Evolutionary conservation across 148 eudicot genomes (phyloP), one percentile per base, ranked within the genome.

Genomic region (Rhododendron ferrugineum): DNA sequence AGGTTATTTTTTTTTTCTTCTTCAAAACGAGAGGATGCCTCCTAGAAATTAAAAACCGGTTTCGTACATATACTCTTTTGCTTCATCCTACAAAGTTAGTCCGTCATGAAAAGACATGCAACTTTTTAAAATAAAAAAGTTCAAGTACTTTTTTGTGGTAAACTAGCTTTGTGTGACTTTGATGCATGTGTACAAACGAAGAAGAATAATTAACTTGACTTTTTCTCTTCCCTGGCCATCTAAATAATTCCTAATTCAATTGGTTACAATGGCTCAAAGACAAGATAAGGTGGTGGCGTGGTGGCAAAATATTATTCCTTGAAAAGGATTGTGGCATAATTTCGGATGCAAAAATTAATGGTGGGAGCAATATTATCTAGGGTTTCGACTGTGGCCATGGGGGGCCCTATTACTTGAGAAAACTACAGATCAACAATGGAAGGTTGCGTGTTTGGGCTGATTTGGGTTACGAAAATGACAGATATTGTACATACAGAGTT

Each of bases 261-360:
- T 10, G 81, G 34, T 22, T 42, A 42, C 47, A 77, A 77, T 77
- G 30, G 80, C 46, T 36, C n/a, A 8, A 42, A 42, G 80, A 77
- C 80, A 77, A 42, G 49, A 42, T 78, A 47, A 78, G 80, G 80
- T 78, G 32, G 54, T 78, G 20, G 32, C 15, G 26, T 50, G 60
- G 62, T 47, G 18, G 6, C 62, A 50, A 78, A 40, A 66, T n/a
- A 79, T 15, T 47, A 79, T 79, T 78, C 52, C 54, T 78, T 78
- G 81, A 78, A 44, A 44, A 78, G 34, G 81, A 22, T 9, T 42
- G 81, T 10, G 30, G 82, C 30, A 28, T 50, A 49, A 47, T 46
- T 50, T 79, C 14, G 62, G 62, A 79, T 47, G 62, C 44, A 60
- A 49, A 78, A 46, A 78, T 78, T 78, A 46, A 46, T 79, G 64